A percentile compares a stretch with the other conserved stretches of the same genome.
These are phyloP conservation scores for Parachaetomium inaequale DNA, from an alignment of 495 filamentous ascomycete species.

Conservation along the genomic window DNA sequence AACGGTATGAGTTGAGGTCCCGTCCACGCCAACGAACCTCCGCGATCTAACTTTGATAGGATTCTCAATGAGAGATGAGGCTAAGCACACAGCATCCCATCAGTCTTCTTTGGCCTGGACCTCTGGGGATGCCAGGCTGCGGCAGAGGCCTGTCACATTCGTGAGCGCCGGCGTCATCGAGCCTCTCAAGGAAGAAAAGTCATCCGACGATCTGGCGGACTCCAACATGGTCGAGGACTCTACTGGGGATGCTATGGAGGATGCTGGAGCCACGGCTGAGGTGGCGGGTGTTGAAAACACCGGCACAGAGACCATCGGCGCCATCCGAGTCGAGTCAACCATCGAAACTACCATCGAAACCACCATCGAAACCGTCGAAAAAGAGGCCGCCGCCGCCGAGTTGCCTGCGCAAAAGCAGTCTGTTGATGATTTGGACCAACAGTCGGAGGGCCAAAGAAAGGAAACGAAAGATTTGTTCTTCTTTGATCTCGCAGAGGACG, in stretches of 20 bases:
- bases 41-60: slow-evolving; percentile 29
- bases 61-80: slow-evolving; percentile 71
- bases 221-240: background rate
- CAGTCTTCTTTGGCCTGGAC: slow-evolving; percentile 25
- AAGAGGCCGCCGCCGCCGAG: background rate
- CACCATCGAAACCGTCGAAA: background rate
- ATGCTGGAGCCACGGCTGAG: background rate
- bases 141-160: slow-evolving; percentile 62
- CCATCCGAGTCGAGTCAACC: no score
- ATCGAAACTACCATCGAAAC: background rate
- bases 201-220: background rate
- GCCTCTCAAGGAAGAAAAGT: slow-evolving; percentile 37
- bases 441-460: background rate
- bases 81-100: slow-evolving; percentile 67
- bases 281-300: background rate
- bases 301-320: background rate
- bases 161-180: slow-evolving; percentile 66
- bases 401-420: background rate
- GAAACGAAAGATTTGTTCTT: slow-evolving; percentile 24
- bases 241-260: background rate
- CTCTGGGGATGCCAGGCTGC: slow-evolving; percentile 41
- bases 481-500: slow-evolving; percentile 27
- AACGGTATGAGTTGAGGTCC: slow-evolving; percentile 18
- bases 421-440: slow-evolving; percentile 2
- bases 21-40: background rate